A percentile compares a stretch with the other conserved stretches of the same genome.
phyloP scores from a whole-genome alignment of 2,329 filamentous ascomycete genomes.

The Lasiodiplodia hormozganensis region DNA sequence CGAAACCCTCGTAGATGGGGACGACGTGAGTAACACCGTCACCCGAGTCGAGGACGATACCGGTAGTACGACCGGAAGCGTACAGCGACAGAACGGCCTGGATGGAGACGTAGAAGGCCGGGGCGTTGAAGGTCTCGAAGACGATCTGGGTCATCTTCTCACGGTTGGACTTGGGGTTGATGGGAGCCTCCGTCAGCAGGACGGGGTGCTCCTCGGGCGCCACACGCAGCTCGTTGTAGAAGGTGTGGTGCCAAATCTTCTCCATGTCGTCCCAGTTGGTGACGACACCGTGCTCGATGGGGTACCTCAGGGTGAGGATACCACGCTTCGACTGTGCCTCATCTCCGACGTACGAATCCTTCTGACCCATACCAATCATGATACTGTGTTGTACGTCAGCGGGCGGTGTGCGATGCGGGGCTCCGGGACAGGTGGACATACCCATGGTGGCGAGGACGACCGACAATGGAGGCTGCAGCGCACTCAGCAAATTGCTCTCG shows the following conservation, averaged over 20 bases:
- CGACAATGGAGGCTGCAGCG: conserved; percentile 90
- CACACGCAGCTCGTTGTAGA: conserved; percentile 99
- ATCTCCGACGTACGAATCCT: conserved; percentile 99
- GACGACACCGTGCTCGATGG: conserved; percentile 99
- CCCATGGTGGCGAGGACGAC: conserved; percentile 99
- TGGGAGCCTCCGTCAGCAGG: conserved; percentile 97
- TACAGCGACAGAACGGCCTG: conserved; percentile 99
- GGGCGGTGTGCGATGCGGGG: conserved; percentile 32
- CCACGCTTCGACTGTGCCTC: conserved; percentile 99
- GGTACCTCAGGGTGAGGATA: conserved; percentile 99
- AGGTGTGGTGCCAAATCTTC: conserved; percentile 99
- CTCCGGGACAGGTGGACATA: conserved; percentile 59
- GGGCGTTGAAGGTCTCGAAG: conserved; percentile 99
- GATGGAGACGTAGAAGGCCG: conserved; percentile 99
- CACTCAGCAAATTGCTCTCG: conserved; percentile 40
- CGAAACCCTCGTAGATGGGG: conserved; percentile 99
- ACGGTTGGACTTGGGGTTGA: conserved; percentile 99
- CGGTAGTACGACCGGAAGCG: conserved; percentile 99
- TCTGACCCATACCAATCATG: conserved; percentile 99
- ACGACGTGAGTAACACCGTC: conserved; percentile 99
- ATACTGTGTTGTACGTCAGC: conserved; percentile 71
- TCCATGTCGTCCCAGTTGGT: conserved; percentile 99
- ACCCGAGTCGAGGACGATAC: conserved; percentile 99
- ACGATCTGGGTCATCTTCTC: conserved; percentile 99
- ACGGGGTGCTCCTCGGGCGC: conserved; percentile 99